These are phyloP conservation scores for Cutaneotrichosporon cutaneum DNA, from an alignment of 1,284 basidiomycete genomes.

Conservation along the genomic window DNA sequence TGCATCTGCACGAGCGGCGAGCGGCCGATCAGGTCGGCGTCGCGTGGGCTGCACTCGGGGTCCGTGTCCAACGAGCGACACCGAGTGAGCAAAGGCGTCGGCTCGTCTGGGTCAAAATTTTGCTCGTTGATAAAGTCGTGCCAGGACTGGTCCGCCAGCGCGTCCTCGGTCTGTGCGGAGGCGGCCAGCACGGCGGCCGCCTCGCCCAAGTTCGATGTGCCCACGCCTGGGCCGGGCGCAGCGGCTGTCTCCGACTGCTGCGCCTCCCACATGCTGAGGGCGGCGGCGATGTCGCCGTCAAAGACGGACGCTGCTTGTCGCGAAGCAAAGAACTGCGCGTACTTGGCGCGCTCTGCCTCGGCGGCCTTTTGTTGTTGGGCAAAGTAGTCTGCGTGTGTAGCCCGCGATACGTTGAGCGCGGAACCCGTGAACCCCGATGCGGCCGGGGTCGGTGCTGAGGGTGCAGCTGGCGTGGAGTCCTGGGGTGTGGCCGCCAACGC, in stretches of 20 bases:
- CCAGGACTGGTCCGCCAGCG: constrained; percentile 28
- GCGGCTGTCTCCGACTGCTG: constrained; percentile 7
- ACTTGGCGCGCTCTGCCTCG: constrained; percentile 17
- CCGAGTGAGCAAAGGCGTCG: constrained; percentile 25
- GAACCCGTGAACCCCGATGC: constrained; percentile 20
- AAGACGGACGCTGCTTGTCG: constrained; percentile 12
- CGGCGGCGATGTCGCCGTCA: constrained; percentile 20
- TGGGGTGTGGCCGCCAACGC: constrained; percentile 5
- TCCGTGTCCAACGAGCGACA: constrained; percentile 27
- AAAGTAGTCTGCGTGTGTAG: constrained; percentile 26
- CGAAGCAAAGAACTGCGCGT: constrained; percentile 17
- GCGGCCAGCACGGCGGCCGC: background rate
- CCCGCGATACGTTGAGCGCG: constrained; percentile 16
- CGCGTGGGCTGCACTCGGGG: constrained; percentile 27
- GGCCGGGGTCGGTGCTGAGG: constrained; percentile 14
- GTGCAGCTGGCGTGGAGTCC: constrained; percentile 9
- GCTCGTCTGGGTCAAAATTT: constrained; percentile 29
- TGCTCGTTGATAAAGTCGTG: constrained; percentile 31
- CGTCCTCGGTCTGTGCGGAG: constrained; percentile 18
- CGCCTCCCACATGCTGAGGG: constrained; percentile 21
- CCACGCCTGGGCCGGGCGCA: background rate
- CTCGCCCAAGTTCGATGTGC: background rate
- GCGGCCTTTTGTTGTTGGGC: constrained; percentile 24
- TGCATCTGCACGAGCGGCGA: constrained; percentile 23
- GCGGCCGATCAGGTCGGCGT: constrained; percentile 22